Evolutionary conservation across 306 rosid species (phyloP), one percentile per base, ranked within the genome.

Genomic region (Crotalaria pallida): DNA sequence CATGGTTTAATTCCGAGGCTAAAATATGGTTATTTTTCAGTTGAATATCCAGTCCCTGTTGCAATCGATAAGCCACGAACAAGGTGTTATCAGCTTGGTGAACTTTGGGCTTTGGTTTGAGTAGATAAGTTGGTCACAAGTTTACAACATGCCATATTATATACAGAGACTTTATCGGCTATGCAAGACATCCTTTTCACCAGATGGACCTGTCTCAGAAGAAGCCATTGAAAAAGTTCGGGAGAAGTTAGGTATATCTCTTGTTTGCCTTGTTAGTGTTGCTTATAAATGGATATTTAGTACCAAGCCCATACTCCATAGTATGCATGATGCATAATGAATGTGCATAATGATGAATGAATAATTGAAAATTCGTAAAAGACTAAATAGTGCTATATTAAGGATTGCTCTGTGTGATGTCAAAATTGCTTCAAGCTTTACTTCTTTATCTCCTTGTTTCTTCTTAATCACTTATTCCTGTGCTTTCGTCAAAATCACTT

Each of bases 111-210:
- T 67, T 68, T 71, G 44, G 84, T 84, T 80, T 76, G 49, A 71
- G 81, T 84, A 77, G 86, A 78, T 68, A 75, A 83, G 88, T 86
- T 84, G 88, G 85, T 89, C 82, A 74, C 80, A 81, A 82, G 92
- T 81, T 83, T 81, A 82, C 94, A 85, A 70, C 80, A 92, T 92
- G 98, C 98, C 96, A 75, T 88, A 88, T 82, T 92, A 82, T 65
- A 82, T 92, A 70, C 98, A 92, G 85, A 89, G 98, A 79, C 98
- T 92, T 73, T 89, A 89, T 77, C 86, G 84, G 72, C 71, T 83
- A 75, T 89, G 98, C 85, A 83, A 44, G 44, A 76, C 92, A 36
- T 85, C 89, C 12, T 85, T 89, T 69, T 77, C 86, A 12, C 82
- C 89, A 5, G 81, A 82, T 79, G 98, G 98, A 55, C 98, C 98